phyloP scores from a whole-genome alignment of 2,329 filamentous ascomycete genomes.

The Conoideocrella luteorostrata region DNA sequence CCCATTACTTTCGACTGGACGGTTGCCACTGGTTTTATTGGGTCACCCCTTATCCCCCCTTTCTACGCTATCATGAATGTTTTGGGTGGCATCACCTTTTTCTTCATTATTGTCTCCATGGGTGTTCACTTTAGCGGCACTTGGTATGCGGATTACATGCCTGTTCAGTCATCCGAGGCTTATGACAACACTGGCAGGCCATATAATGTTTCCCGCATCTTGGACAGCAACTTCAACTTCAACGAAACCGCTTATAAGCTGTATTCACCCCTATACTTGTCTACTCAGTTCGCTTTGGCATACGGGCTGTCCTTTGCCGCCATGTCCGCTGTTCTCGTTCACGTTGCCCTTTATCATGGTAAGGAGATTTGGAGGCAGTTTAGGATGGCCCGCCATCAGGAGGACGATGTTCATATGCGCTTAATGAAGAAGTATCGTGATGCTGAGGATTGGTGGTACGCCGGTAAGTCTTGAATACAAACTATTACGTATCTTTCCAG shows the following conservation, averaged over 20 bases:
- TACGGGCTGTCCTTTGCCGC: slow-evolving; percentile 65
- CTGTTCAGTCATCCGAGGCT: slow-evolving; percentile 52
- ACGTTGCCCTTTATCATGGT: slow-evolving; percentile 50
- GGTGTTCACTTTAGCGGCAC: slow-evolving; percentile 51
- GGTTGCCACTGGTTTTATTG: slow-evolving; percentile 40
- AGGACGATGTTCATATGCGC: slow-evolving; percentile 54
- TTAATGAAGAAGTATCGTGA: slow-evolving; percentile 56
- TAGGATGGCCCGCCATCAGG: slow-evolving; percentile 47
- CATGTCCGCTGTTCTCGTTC: slow-evolving; percentile 53
- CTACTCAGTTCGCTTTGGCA: slow-evolving; percentile 52
- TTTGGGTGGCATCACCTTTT: slow-evolving; percentile 44
- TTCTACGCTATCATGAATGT: slow-evolving; percentile 52
- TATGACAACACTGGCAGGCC: slow-evolving; percentile 57
- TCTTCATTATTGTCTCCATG: slow-evolving; percentile 51
- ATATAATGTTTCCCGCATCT: slow-evolving; percentile 57
- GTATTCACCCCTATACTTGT: slow-evolving; percentile 61
- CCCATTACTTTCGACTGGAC: slow-evolving; percentile 55
- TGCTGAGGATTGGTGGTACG: slow-evolving; percentile 55
- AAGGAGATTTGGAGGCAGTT: slow-evolving; percentile 49
- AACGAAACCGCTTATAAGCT: slow-evolving; percentile 53
- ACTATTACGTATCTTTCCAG: no score
- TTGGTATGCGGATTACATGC: slow-evolving; percentile 55
- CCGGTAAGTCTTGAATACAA: slow-evolving; percentile 32
- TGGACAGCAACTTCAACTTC: slow-evolving; percentile 49
- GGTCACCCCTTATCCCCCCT: slow-evolving; percentile 45